Base-by-base conservation (phyloP, 208 protist species). In the Wallacemonas collosoma region DNA sequence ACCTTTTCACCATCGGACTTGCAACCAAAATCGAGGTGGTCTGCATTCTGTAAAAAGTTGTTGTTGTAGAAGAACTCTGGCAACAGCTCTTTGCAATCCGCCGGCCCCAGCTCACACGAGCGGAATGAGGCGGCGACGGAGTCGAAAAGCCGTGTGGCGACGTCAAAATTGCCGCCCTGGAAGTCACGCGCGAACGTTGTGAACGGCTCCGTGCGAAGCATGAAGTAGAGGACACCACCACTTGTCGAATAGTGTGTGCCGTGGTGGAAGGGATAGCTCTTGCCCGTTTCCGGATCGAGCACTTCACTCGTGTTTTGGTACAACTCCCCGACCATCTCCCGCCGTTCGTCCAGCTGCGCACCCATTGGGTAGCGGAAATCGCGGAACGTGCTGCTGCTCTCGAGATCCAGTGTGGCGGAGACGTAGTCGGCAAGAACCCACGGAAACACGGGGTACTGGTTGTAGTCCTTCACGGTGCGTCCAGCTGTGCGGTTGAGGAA, bases 201-300 rank as follows among this genome's bases (percentile, higher is more conserved):
- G 90, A 98, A 99, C 45, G 99, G 99, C 89, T 99, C 96, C 14
- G 97, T 69, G 43, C 99, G 94, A 5, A 99, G 80, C 9, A 99
- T 77, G 72, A 95, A 99, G 82, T 98, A 96, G 15, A 99, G 80
- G 17, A 99, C 98, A 2, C 93, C 89, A 26, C 87, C 97, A 45
- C 97, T 96, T 2, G 90, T 98, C 2, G 93, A 98, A 78, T 99
- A 99, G 90, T 99, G 98, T n/a, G 97, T 98, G 54, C 98, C 98
- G 81, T 99, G 99, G 75, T 99, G 96, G 77, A 98, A 99, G 9
- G 97, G 90, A 74, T 87, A 81, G 48, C 72, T 74, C 58, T 77
- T 72, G 63, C 78, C 75, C 45, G 68, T 81, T 44, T 85, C 74
- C 9, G 60, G 43, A 51, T 82, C 71, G 39, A 50, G 53, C 11